Conservation (phyloP, 108 stramenopile genomes). For the Skeletonema grethae region DNA sequence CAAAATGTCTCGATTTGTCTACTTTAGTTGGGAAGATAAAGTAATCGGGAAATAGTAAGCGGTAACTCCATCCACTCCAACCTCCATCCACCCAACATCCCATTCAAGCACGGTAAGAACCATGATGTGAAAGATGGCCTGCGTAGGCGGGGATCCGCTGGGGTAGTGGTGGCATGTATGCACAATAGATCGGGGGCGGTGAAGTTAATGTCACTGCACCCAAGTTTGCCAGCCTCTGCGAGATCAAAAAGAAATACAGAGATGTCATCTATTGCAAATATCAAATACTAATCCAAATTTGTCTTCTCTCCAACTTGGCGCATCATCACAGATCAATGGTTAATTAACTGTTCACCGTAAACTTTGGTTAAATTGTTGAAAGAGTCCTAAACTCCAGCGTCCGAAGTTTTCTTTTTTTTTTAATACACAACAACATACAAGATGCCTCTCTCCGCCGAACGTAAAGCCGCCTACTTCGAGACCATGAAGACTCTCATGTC, state of each 20-base stretch:
- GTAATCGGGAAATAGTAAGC: too few species aligned
- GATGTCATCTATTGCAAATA: not conserved
- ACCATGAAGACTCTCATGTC: conserved; percentile 74
- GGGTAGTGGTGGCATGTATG: too few species aligned
- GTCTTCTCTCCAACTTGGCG: not conserved
- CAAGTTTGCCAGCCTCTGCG: too few species aligned
- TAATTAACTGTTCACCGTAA: conserved; percentile 31
- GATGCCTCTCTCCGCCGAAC: conserved; percentile 90
- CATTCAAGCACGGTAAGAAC: too few species aligned
- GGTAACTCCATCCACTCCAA: too few species aligned
- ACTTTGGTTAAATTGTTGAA: conserved; percentile 55
- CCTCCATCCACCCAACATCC: too few species aligned
- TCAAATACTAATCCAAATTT: not conserved
- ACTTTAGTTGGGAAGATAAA: too few species aligned
- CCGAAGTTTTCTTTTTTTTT: conserved; percentile 33
- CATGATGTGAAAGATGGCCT: too few species aligned
- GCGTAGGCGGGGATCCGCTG: too few species aligned
- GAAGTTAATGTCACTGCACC: too few species aligned
- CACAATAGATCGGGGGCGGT: too few species aligned
- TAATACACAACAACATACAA: conserved; percentile 23
- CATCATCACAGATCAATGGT: conserved; percentile 20
- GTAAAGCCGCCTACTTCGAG: conserved; percentile 87
- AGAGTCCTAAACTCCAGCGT: conserved; percentile 40
- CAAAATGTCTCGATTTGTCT: too few species aligned
- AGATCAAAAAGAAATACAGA: not conserved